phyloP scores from a whole-genome alignment of 495 filamentous ascomycete species.

The Barbatosphaeria neglecta region DNA sequence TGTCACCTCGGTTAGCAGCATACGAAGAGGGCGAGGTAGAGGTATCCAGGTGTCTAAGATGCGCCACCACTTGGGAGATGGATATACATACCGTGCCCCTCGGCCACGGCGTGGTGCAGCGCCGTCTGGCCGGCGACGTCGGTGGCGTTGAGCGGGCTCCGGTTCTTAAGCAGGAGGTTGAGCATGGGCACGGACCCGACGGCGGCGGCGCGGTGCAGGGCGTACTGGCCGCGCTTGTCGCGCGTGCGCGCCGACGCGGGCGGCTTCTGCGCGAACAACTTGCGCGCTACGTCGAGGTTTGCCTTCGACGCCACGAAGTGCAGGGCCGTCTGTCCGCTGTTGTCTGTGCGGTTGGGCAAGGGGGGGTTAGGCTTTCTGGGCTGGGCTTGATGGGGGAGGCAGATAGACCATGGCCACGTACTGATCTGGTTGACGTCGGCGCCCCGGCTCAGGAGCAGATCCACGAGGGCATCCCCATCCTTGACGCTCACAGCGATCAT shows the following conservation, averaged over 20 bases:
- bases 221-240: slow-evolving; percentile 75
- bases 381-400: background rate
- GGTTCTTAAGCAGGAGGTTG: slow-evolving; percentile 63
- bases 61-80: background rate
- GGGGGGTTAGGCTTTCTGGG: background rate
- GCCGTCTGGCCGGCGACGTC: slow-evolving; percentile 76
- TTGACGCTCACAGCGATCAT: slow-evolving; percentile 85
- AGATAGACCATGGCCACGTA: slow-evolving; percentile 14
- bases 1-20: background rate
- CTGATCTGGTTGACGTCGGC: slow-evolving; percentile 79
- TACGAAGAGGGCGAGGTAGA: background rate
- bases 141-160: slow-evolving; percentile 76
- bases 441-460: slow-evolving; percentile 65
- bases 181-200: slow-evolving; percentile 80
- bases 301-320: slow-evolving; percentile 88
- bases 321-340: slow-evolving; percentile 66
- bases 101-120: slow-evolving; percentile 85
- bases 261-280: slow-evolving; percentile 56
- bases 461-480: slow-evolving; percentile 55
- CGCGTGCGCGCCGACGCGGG: slow-evolving; percentile 70
- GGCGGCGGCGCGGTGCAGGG: slow-evolving; percentile 84
- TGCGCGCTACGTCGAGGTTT: slow-evolving; percentile 70
- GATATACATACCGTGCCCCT: slow-evolving; percentile 58
- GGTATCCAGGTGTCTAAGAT: background rate
- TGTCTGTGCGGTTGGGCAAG: slow-evolving; percentile 20